Evolutionary conservation across 2,329 filamentous ascomycete genomes (phyloP).

Genomic region (Curvularia verruculosa): DNA sequence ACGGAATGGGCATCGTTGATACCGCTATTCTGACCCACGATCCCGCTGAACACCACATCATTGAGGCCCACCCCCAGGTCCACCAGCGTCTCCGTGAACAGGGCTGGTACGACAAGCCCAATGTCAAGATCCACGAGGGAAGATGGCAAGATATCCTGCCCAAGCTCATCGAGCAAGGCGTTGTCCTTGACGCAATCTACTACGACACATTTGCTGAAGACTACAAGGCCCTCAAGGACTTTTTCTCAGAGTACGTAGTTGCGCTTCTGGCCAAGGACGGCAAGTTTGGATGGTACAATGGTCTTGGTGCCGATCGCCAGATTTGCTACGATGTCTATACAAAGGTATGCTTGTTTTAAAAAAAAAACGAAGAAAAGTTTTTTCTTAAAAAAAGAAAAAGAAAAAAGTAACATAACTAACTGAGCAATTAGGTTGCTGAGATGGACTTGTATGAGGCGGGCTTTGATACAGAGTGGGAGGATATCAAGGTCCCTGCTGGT

Average conservation of each 20-base stretch:
- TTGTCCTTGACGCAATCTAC: slow-evolving; percentile 74
- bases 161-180: slow-evolving; percentile 68
- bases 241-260: slow-evolving; percentile 47
- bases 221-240: slow-evolving; percentile 47
- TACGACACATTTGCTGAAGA: slow-evolving; percentile 50
- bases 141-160: slow-evolving; percentile 83
- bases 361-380: too few species aligned
- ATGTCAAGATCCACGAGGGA: slow-evolving; percentile 68
- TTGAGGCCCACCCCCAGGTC: slow-evolving; percentile 83
- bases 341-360: slow-evolving; percentile 33
- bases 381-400: too few species aligned
- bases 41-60: slow-evolving; percentile 77
- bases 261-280: slow-evolving; percentile 42
- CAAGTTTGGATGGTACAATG: slow-evolving; percentile 49
- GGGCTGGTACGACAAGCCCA: slow-evolving; percentile 69
- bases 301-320: slow-evolving; percentile 46
- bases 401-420: too few species aligned
- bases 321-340: slow-evolving; percentile 51
- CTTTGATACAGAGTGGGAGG: slow-evolving; percentile 47
- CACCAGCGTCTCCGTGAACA: slow-evolving; percentile 69
- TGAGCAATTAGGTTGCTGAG: slow-evolving; percentile 38
- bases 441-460: slow-evolving; percentile 47
- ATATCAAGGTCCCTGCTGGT: slow-evolving; percentile 42
- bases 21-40: slow-evolving; percentile 71
- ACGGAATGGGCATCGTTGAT: slow-evolving; percentile 91